Evolutionary conservation across 306 rosid genomes (phyloP).

Genomic region (Astragalus glycyphyllos): DNA sequence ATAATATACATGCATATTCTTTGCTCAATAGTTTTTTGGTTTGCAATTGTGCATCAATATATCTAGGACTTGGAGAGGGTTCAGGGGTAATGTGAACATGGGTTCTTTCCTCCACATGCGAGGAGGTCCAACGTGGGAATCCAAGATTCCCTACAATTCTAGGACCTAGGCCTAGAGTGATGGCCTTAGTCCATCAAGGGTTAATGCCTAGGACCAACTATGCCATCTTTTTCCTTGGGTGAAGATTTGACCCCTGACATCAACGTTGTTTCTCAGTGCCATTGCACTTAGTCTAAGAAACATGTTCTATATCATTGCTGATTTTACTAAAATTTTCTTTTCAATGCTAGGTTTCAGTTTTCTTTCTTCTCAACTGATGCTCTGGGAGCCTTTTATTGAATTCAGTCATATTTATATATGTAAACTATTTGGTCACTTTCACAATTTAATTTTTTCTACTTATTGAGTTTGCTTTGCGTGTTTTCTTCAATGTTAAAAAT

Average conservation of each 20-base stretch:
- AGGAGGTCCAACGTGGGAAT: too few species aligned
- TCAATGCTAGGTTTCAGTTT: too few species aligned
- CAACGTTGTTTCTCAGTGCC: neutral
- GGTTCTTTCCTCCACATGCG: neutral
- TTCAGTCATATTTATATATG: constrained; percentile 2
- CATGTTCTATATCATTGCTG: too few species aligned
- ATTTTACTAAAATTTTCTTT: too few species aligned
- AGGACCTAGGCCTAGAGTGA: too few species aligned
- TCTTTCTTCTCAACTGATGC: neutral
- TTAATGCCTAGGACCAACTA: neutral
- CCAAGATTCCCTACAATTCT: too few species aligned
- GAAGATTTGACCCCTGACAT: too few species aligned
- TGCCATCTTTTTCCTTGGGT: constrained; percentile 20
- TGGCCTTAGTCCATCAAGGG: neutral
- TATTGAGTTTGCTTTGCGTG: too few species aligned
- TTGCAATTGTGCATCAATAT: neutral
- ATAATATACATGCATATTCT: neutral
- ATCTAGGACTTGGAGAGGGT: constrained; percentile 18
- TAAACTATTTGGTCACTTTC: constrained; percentile 30
- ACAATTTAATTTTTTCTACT: constrained; percentile 7
- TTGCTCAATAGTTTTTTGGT: neutral
- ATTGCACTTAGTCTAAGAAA: too few species aligned
- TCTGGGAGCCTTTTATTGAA: constrained; percentile 2
- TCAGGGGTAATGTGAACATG: neutral
- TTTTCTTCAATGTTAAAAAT: too few species aligned